A percentile compares a stretch with the other conserved stretches of the same genome.
These are phyloP conservation scores for Cryptosporidium tyzzeri DNA, from an alignment of 169 alveolate species.

Conservation along the genomic window DNA sequence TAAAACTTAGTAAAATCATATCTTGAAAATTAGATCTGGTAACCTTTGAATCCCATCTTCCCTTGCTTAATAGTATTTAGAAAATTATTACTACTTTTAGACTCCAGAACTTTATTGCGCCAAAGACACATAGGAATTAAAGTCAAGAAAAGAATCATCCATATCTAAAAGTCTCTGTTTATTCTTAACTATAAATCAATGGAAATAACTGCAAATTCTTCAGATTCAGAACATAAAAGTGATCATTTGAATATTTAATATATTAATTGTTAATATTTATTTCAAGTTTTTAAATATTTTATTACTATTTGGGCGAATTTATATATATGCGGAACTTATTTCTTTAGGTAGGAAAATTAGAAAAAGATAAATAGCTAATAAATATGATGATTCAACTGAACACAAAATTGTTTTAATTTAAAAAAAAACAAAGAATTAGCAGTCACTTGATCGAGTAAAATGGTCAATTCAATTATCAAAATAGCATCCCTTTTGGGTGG, in stretches of 20 bases:
- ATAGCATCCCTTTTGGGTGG: constrained; percentile 54
- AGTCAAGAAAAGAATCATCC: not conserved
- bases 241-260: not conserved
- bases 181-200: not conserved
- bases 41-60: no score
- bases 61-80: not conserved
- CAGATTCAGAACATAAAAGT: not conserved
- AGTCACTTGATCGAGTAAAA: not conserved
- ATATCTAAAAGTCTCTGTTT: not conserved
- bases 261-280: not conserved
- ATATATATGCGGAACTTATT: no score
- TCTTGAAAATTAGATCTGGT: not conserved
- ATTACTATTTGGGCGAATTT: not conserved
- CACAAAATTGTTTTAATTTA: not conserved
- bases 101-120: not conserved
- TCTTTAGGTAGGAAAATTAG: no score
- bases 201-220: not conserved
- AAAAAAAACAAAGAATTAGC: not conserved
- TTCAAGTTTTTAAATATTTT: not conserved
- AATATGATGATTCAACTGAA: not conserved
- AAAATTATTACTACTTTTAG: no score
- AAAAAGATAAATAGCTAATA: not conserved
- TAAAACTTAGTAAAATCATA: not conserved
- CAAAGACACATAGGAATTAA: not conserved
- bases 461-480: not conserved